phyloP scores from a whole-genome alignment of 1,284 basidiomycete species.

The Irpex rosettiformis region DNA sequence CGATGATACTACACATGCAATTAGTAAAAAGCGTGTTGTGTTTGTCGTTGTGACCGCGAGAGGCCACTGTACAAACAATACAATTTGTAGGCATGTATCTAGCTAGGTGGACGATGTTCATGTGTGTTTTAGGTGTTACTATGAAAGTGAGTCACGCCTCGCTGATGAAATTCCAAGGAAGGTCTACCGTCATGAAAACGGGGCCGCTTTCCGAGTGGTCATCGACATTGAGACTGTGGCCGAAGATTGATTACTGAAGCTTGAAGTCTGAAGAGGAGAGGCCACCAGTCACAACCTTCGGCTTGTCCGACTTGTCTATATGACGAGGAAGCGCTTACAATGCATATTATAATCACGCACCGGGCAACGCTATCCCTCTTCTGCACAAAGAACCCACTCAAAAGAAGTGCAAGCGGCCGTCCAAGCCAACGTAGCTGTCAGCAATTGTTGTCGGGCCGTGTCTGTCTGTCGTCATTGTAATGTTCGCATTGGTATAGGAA shows the following conservation, averaged over 20 bases:
- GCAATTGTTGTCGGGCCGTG: not conserved
- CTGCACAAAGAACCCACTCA: not conserved
- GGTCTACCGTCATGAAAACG: not conserved
- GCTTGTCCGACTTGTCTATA: too few species aligned
- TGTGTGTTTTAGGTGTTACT: not conserved
- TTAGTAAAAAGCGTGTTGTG: not conserved
- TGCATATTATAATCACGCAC: too few species aligned
- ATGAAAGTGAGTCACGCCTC: not conserved
- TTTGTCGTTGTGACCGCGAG: too few species aligned
- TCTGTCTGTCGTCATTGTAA: not conserved
- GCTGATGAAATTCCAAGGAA: not conserved
- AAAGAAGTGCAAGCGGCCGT: not conserved
- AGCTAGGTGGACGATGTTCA: not conserved
- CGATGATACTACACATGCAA: not conserved
- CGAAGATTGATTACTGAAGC: not conserved
- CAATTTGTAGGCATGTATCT: too few species aligned
- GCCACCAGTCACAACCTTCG: too few species aligned
- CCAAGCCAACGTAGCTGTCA: not conserved
- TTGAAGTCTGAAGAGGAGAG: not conserved
- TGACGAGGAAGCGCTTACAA: too few species aligned
- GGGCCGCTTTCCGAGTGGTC: not conserved
- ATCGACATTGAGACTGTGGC: not conserved
- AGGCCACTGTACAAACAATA: too few species aligned
- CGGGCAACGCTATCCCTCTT: not conserved
- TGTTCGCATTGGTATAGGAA: too few species aligned